Base-by-base conservation (phyloP, 306 rosid genomes). In the Quercus engelmannii region DNA sequence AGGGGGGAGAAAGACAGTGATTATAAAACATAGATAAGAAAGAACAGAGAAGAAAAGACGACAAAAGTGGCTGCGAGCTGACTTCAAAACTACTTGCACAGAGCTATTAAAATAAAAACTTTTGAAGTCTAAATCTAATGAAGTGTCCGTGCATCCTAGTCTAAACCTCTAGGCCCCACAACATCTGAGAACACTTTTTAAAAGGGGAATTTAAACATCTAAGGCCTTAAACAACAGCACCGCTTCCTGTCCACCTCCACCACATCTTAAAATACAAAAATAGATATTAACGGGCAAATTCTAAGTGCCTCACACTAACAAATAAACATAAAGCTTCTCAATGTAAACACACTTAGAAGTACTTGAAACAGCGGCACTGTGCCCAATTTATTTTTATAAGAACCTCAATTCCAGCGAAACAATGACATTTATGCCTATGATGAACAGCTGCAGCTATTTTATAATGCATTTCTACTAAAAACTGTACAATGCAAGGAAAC, bases 391-490 rank as follows among this genome's bases (percentile, higher is more conserved):
- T 79, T 74, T 76, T 84, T 51, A 91, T 57, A 79, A 94, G 93
- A 79, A 90, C 98, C 85, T 94, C 94, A 74, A 94, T 85, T 79
- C 93, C 94, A 63, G 93, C 93, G 81, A 94, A 84, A 5, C 87
- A 86, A 83, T 91, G 97, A 86, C 97, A 86, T 83, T 89, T 90
- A 74, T 94, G 98, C 82, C 98, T 85, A 80, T 83, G 85, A 87
- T 94, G 92, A 76, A 85, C 79, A 82, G 98, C 98, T 64, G 94
- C 93, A 35, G 41, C 38, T 58, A 92, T 83, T 90, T 84, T 92
- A 86, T 92, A 86, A 72, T 94, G 98, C 82, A 90, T 84, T 86
- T 91, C 97, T 77, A 94, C 88, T 75, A 94, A 79, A 88, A 94
- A 90, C 97, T 92, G 93, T 87, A 83, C 35, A 54, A 78, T 69